A percentile compares a stretch with the other conserved stretches of the same genome.
Conservation (phyloP, 768 basidiomycete species). For the Phlegmacium glaucopus region DNA sequence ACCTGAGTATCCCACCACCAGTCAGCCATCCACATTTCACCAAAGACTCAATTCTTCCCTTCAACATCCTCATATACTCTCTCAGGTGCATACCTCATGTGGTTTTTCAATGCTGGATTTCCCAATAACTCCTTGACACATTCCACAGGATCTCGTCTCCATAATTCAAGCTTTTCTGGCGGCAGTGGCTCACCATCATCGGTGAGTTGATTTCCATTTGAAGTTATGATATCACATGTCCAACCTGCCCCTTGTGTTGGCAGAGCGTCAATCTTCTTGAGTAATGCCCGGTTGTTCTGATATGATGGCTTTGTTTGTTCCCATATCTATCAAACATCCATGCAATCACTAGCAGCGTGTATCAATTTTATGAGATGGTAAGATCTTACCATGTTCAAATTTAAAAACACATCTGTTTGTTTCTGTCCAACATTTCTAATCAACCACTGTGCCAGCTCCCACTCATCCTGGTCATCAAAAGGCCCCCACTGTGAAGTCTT, state of each 20-base stretch:
- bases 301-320: neutral
- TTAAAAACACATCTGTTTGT: neutral
- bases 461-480: too few relatives aligned
- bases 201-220: neutral
- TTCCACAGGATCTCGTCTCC: conserved; percentile 28
- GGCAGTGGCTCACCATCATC: conserved; percentile 1
- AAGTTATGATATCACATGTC: neutral
- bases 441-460: too few relatives aligned
- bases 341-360: neutral
- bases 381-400: neutral
- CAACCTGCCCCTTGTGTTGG: neutral
- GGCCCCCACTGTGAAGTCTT: too few relatives aligned
- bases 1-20: conserved; percentile 51
- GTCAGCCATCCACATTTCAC: conserved; percentile 44
- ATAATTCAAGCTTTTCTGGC: conserved; percentile 24
- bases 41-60: conserved; percentile 22
- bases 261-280: neutral
- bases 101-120: conserved; percentile 25
- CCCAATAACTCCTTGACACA: conserved; percentile 33
- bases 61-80: conserved; percentile 30
- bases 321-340: neutral
- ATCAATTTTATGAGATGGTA: too few relatives aligned
- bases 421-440: too few relatives aligned
- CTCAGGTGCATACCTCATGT: conserved; percentile 32
- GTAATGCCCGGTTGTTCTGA: neutral